Conservation (phyloP, 2,329 filamentous ascomycete species). For the Colletotrichum liaoningense region DNA sequence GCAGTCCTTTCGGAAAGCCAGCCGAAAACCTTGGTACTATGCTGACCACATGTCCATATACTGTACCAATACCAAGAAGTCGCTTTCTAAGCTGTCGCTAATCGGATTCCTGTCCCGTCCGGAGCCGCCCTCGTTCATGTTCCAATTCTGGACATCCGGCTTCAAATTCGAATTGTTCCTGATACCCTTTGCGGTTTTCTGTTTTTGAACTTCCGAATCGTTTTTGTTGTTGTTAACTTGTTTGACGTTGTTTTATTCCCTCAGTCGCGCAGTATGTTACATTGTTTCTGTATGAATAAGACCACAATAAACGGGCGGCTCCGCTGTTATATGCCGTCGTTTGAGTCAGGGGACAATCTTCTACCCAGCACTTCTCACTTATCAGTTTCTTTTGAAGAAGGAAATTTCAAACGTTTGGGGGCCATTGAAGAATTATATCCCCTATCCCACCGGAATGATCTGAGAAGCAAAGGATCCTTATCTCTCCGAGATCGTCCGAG, state of each 20-base stretch:
- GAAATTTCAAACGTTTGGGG: background rate
- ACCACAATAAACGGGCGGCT: background rate
- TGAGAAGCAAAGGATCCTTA: background rate
- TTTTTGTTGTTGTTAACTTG: no score
- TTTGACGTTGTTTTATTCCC: background rate
- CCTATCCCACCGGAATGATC: background rate
- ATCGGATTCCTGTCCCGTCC: background rate
- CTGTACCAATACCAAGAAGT: background rate
- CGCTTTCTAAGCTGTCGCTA: background rate
- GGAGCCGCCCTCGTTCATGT: background rate
- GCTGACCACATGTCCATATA: background rate
- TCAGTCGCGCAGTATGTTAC: background rate
- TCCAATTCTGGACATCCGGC: background rate
- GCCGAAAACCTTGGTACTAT: background rate
- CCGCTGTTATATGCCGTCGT: background rate
- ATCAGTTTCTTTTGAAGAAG: background rate
- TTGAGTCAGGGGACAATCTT: background rate
- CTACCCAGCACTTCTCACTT: background rate
- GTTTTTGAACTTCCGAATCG: background rate
- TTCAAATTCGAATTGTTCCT: background rate
- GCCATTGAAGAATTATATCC: background rate
- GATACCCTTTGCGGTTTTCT: background rate
- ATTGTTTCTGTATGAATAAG: background rate
- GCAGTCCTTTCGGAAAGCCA: slow-evolving; percentile 4
- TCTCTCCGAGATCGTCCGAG: background rate